Evolutionary conservation across 495 filamentous ascomycete species (phyloP).

Genomic region (Penicillium angulare): DNA sequence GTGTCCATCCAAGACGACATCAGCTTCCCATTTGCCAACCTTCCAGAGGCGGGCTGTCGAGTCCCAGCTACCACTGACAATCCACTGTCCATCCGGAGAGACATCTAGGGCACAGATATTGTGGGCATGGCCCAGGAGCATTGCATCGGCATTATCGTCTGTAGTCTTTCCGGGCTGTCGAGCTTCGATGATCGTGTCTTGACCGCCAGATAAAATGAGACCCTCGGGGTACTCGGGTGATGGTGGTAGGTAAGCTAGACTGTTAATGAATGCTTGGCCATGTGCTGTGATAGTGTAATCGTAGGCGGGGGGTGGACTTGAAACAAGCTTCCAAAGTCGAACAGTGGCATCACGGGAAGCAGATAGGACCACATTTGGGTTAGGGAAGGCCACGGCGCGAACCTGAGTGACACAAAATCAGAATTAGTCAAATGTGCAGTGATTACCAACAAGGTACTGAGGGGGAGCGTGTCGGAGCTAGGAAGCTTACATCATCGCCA

Average conservation of each 20-base stretch:
- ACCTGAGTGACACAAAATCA: slow-evolving; percentile 57
- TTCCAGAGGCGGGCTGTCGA: slow-evolving; percentile 76
- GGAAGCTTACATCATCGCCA: slow-evolving; percentile 71
- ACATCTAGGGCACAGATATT: slow-evolving; percentile 89
- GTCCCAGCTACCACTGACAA: slow-evolving; percentile 97
- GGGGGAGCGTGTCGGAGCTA: slow-evolving; percentile 15
- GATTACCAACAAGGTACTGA: slow-evolving; percentile 10
- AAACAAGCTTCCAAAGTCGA: slow-evolving; percentile 74
- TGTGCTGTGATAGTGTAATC: slow-evolving; percentile 74
- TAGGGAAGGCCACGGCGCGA: slow-evolving; percentile 79
- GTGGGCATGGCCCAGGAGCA: slow-evolving; percentile 79
- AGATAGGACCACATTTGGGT: slow-evolving; percentile 69
- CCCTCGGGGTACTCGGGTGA: slow-evolving; percentile 71
- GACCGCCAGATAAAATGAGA: slow-evolving; percentile 80
- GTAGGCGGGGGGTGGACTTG: slow-evolving; percentile 64
- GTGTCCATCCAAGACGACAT: slow-evolving; percentile 70
- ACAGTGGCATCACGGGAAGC: slow-evolving; percentile 91
- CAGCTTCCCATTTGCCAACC: slow-evolving; percentile 71
- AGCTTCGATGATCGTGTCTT: slow-evolving; percentile 91
- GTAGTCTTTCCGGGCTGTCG: slow-evolving; percentile 63
- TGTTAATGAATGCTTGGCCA: slow-evolving; percentile 80
- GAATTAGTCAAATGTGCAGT: slow-evolving; percentile 7
- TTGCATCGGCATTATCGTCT: slow-evolving; percentile 74
- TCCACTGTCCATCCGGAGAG: slow-evolving; percentile 61
- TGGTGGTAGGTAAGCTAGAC: slow-evolving; percentile 72